phyloP scores from a whole-genome alignment of 495 filamentous ascomycete species.

The Amorphotheca resinae region DNA sequence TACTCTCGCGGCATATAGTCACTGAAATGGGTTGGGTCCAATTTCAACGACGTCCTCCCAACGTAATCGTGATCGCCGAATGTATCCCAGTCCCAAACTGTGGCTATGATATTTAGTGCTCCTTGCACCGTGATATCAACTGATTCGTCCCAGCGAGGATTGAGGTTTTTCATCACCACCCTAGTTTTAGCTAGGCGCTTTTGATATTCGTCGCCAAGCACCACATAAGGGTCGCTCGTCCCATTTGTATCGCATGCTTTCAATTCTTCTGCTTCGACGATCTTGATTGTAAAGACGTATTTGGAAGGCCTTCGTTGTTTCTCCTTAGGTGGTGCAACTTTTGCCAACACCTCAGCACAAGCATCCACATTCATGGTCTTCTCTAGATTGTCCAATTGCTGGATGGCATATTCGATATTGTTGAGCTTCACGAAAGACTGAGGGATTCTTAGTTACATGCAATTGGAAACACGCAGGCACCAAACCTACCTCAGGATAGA shows the following conservation, averaged over 20 bases:
- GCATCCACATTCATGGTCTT: constrained; percentile 85
- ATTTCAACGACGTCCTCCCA: constrained; percentile 83
- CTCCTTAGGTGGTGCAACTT: constrained; percentile 38
- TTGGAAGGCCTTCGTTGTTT: constrained; percentile 54
- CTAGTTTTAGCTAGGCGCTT: constrained; percentile 94
- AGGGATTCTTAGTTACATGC: background rate
- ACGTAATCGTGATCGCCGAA: constrained; percentile 97
- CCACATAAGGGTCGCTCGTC: constrained; percentile 91
- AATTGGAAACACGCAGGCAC: background rate
- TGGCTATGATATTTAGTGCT: constrained; percentile 86
- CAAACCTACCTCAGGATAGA: constrained; percentile 70
- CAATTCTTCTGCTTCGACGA: constrained; percentile 96
- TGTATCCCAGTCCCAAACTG: constrained; percentile 97
- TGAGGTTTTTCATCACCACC: constrained; percentile 81
- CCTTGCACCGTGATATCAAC: constrained; percentile 92
- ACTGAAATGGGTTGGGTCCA: constrained; percentile 89
- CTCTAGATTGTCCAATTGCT: constrained; percentile 82
- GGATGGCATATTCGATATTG: constrained; percentile 87
- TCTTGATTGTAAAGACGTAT: constrained; percentile 97
- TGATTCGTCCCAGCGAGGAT: constrained; percentile 94
- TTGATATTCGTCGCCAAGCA: constrained; percentile 93
- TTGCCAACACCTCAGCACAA: constrained; percentile 69
- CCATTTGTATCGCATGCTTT: constrained; percentile 96
- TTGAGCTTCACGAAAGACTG: constrained; percentile 97
- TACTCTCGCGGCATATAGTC: constrained; percentile 93